A percentile compares a stretch with the other conserved stretches of the same genome.
These are phyloP conservation scores for Trichoderma lentiforme DNA, from an alignment of 2,329 filamentous ascomycete genomes.

Conservation along the genomic window DNA sequence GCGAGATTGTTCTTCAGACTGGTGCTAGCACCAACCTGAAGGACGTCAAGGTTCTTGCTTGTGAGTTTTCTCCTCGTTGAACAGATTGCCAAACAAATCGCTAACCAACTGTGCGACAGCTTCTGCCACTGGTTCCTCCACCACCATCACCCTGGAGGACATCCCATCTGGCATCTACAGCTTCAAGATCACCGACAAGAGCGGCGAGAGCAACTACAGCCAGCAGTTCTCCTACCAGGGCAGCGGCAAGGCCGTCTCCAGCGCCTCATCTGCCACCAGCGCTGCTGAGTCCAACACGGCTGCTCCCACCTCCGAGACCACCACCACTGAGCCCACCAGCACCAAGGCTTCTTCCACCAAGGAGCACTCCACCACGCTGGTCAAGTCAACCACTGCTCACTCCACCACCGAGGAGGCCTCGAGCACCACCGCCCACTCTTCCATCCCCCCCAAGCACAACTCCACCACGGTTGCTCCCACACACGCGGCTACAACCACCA, in stretches of 20 bases:
- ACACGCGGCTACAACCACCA: not conserved
- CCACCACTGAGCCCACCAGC: constrained; percentile 22
- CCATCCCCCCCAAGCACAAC: constrained; percentile 6
- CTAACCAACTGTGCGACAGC: constrained; percentile 16
- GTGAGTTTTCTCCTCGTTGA: constrained; percentile 25
- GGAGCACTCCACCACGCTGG: constrained; percentile 8
- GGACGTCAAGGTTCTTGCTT: constrained; percentile 30
- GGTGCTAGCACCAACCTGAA: constrained; percentile 30
- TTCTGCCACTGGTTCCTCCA: constrained; percentile 24
- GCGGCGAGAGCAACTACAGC: constrained; percentile 33
- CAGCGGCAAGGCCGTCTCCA: constrained; percentile 9
- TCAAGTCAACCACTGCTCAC: constrained; percentile 19
- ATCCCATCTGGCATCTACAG: constrained; percentile 33
- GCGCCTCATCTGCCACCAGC: not conserved
- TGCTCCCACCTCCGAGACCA: constrained; percentile 17
- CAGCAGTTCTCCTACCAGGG: constrained; percentile 26
- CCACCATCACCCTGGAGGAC: constrained; percentile 29
- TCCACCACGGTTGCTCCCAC: constrained; percentile 1
- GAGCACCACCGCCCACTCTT: not conserved
- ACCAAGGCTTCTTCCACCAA: constrained; percentile 23
- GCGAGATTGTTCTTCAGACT: constrained; percentile 36
- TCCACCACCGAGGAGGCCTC: constrained; percentile 20
- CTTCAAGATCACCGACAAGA: constrained; percentile 35
- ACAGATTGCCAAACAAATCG: not conserved
- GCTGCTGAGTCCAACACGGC: constrained; percentile 12